Evolutionary conservation across 2,329 filamentous ascomycete genomes (phyloP).

Genomic region (Arthroderma sp.): DNA sequence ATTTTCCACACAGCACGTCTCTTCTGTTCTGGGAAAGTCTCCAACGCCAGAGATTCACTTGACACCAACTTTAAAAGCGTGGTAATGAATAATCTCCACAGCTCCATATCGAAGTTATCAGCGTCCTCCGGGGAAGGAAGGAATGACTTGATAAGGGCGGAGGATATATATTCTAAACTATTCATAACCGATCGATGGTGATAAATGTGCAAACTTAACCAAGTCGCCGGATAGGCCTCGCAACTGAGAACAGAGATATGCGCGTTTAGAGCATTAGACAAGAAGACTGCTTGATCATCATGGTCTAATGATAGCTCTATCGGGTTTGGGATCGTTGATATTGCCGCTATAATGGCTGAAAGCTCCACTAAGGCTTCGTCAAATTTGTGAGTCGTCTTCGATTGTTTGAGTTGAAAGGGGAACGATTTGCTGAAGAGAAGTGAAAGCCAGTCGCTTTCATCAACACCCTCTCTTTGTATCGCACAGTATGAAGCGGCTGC

Average conservation of each 20-base stretch:
- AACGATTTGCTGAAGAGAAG: constrained; percentile 82
- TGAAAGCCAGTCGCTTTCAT: constrained; percentile 52
- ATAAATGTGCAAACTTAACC: constrained; percentile 88
- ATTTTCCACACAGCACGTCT: constrained; percentile 96
- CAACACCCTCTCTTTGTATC: constrained; percentile 53
- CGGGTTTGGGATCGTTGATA: constrained; percentile 60
- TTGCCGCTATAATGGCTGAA: constrained; percentile 70
- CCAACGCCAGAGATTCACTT: constrained; percentile 75
- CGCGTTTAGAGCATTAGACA: constrained; percentile 69
- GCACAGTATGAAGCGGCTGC: constrained; percentile 79
- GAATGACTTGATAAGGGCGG: constrained; percentile 68
- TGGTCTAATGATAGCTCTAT: constrained; percentile 68
- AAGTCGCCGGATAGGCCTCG: constrained; percentile 75
- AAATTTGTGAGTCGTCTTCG: constrained; percentile 50
- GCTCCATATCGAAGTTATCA: constrained; percentile 78
- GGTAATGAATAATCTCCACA: constrained; percentile 90
- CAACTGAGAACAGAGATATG: constrained; percentile 81
- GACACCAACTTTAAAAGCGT: constrained; percentile 80
- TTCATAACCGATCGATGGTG: constrained; percentile 84
- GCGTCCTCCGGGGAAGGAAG: constrained; percentile 83
- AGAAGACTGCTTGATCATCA: constrained; percentile 58
- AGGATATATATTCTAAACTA: constrained; percentile 67
- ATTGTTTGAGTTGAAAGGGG: constrained; percentile 66
- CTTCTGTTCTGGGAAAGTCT: constrained; percentile 96
- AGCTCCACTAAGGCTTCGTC: constrained; percentile 84